Base-by-base conservation (phyloP, 2,329 filamentous ascomycete genomes). In the Alternaria tenuissima region DNA sequence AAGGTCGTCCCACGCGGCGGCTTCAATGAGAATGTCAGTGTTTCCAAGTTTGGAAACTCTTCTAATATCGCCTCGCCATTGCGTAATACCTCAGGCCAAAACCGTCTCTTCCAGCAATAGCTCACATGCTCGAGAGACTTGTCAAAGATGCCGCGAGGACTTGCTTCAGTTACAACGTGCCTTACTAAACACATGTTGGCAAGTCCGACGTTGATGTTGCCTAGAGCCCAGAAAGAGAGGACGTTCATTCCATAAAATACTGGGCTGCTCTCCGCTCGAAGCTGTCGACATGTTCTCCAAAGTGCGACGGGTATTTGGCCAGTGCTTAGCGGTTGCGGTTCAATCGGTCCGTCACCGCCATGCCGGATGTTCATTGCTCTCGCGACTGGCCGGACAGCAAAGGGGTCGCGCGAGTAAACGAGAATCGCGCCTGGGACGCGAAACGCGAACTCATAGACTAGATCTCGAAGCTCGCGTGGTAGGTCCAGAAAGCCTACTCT, bases 241-340 rank as follows among this genome's bases (percentile, higher is more conserved):
- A 76, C 78, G 65, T 86, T 85, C 18, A 66, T 63, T 28, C 79
- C 77, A 60, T 85, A 86, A 4, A 86, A 75, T 5, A 85, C 76
- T 3, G 79, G 78, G 5, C 73, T 73, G 9, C 75, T 75, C 70
- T 84, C 83, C 22, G 67, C 51, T 58, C 82, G 71, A 34, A 82
- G 70, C 55, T 81, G 81, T 28, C 75, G 75, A 68, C 79, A 82
- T 5, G 78, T 78, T 20, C 64, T 67, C 11, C 84, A 28, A 5
- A 77, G 53, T 14, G 66, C 57, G 36, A 63, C 64, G 3, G 73
- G 65, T 7, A 75, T 61, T 8, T 47, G 41, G 7, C 44, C 30
- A 16, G 56, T 62, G 26, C 46, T 48, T 3, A 76, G 43, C 9
- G 61, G 59, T 20, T 63, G 61, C 2, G 74, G 74, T 43, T 74